Base-by-base conservation (phyloP, 345 rosid species). In the Eucalyptus shirleyi region DNA sequence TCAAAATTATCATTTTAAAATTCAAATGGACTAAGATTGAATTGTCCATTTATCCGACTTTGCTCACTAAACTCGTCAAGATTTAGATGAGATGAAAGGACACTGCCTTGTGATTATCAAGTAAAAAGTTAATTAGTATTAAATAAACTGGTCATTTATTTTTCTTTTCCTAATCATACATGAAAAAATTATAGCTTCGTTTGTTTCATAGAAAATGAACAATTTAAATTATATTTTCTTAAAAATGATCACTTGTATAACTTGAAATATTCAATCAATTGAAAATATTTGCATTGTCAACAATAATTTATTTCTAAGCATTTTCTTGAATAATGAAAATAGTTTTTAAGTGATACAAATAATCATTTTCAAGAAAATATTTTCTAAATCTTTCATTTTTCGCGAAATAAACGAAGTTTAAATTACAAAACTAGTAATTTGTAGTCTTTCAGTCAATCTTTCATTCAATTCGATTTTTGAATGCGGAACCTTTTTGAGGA, bases 381-480 rank as follows among this genome's bases (percentile, higher is more conserved):
- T 56, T 55, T 56, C 6, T 23, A 56, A 56, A 24, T 23, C 4
- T 0, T 56, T 56, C 3, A 19, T 19, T 56, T 4, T 56, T 56
- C 0, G 1, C 6, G 0, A 56, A 56, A 56, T 24, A 23, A 23
- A 56, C 1, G 0, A 56, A 56, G 28, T 56, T 56, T 18, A 56
- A 23, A 23, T 24, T 23, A 34, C 81, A 69, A 69, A 69, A 69
- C 44, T 18, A 19, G 21, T 9, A 69, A 34, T 32, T 67, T 9
- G 19, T 34, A n/a, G 80, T 34, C 37, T 37, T 34, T 32, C 42
- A 67, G 1, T 2, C 42, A 8, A 32, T 16, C 1, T 67, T 67
- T 32, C 80, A 67, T 30, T 67, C 40, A 32, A 67, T 30, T 67
- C 23, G 80, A 67, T 32, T 32, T 67, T 67, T 32, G 80, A 32